These are phyloP conservation scores for Populus hybrid DNA, from an alignment of 441 rosid genomes.

Conservation along the genomic window DNA sequence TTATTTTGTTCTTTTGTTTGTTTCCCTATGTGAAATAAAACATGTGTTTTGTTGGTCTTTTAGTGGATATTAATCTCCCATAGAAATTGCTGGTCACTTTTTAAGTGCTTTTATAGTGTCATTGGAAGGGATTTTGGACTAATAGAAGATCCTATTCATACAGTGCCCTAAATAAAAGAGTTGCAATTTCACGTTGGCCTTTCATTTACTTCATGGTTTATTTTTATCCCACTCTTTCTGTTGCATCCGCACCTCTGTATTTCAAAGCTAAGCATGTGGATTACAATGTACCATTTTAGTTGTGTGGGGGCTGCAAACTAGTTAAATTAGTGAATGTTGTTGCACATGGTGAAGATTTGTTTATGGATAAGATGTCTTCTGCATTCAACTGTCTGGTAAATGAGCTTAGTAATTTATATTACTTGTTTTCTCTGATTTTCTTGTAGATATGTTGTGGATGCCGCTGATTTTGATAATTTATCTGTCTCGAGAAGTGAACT, in stretches of 20 bases:
- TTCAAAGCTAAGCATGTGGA: neutral
- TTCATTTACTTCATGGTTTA: neutral
- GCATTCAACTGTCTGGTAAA: neutral
- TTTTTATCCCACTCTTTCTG: neutral
- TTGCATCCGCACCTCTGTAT: neutral
- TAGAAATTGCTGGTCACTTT: neutral
- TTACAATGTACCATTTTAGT: neutral
- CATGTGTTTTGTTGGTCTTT: neutral
- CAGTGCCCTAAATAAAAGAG: neutral
- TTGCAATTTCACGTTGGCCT: neutral
- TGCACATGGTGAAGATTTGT: neutral
- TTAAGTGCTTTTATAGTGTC: neutral
- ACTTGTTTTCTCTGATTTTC: neutral
- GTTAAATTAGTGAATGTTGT: neutral
- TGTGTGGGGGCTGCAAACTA: neutral
- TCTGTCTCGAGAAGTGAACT: conserved; percentile 80
- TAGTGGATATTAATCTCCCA: neutral
- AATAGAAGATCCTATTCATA: neutral
- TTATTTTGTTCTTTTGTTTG: no score
- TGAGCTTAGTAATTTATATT: neutral
- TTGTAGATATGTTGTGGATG: conserved; percentile 88
- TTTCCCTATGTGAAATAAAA: neutral
- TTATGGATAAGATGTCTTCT: neutral
- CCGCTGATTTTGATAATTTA: conserved; percentile 81
- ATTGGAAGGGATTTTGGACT: neutral